Percentiles rank a stretch among this genome's conserved stretches.
phyloP scores from a whole-genome alignment of 1,284 basidiomycete genomes.

The Sphaerobolus stellatus region DNA sequence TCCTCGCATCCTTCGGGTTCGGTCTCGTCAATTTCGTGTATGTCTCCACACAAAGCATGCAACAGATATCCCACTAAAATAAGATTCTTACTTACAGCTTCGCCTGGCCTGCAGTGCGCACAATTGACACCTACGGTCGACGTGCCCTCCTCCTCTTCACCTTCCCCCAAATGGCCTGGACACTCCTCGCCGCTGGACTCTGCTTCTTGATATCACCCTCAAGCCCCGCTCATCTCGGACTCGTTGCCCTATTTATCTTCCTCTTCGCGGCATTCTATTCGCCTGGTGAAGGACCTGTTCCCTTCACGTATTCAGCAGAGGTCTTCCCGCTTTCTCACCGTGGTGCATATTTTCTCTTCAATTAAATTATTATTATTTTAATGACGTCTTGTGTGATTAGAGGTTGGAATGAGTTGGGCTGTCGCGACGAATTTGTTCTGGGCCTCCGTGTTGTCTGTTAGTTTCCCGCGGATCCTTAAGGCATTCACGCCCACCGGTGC shows the following conservation, averaged over 20 bases:
- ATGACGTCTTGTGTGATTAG: background rate
- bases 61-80: background rate
- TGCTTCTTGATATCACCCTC: constrained; percentile 48
- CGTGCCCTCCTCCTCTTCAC: constrained; percentile 57
- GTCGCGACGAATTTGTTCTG: constrained; percentile 52
- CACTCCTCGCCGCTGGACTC: constrained; percentile 58
- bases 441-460: constrained; percentile 54
- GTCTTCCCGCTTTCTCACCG: constrained; percentile 63
- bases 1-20: constrained; percentile 71
- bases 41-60: background rate
- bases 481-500: constrained; percentile 47
- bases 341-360: constrained; percentile 18
- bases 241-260: constrained; percentile 58
- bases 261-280: constrained; percentile 59
- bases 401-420: constrained; percentile 53
- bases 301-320: constrained; percentile 63
- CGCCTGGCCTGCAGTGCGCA: constrained; percentile 63
- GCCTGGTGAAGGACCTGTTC: constrained; percentile 71
- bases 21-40: constrained; percentile 62
- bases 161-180: constrained; percentile 61
- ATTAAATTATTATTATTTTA: background rate
- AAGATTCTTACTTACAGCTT: constrained; percentile 32
- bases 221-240: constrained; percentile 41
- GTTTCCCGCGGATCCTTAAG: constrained; percentile 56
- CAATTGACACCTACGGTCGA: constrained; percentile 59